Evolutionary conservation across 1,284 basidiomycete species (phyloP), one percentile per base, ranked within the genome.

Genomic region (Xerocomus tenax): DNA sequence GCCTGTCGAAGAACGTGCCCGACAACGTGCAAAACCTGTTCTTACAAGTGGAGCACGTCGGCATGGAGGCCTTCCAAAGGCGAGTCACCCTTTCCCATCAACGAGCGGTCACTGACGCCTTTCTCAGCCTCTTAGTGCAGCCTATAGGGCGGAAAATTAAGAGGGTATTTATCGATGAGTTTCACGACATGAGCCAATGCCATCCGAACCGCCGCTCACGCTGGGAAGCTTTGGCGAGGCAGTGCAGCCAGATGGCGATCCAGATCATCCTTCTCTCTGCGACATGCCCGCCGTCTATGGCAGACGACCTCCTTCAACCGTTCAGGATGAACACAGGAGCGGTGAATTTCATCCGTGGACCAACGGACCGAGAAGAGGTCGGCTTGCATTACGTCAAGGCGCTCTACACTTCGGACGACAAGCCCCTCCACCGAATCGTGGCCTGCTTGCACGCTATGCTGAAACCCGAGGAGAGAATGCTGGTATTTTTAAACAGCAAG

Each of bases 41-140:
- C 0, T 7, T 54, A n/a, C 54, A 56, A 25, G 55, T 56, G 2
- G 54, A 57, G 19, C 45, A 56, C 3, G n/a, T 56, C 0, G 36
- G 47, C 18, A 8, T 8, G 0, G 12, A 13, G 16, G 29, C 13
- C 9, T 42, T 42, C 26, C 25, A 42, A 29, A 28, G 16, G 41
- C n/a, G n/a, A n/a, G n/a, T n/a, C n/a, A n/a, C n/a, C n/a, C n/a
- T n/a, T n/a, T n/a, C n/a, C n/a, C n/a, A n/a, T n/a, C n/a, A n/a
- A n/a, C n/a, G n/a, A n/a, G n/a, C n/a, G n/a, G n/a, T n/a, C n/a
- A n/a, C 21, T 13, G 18, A 13, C 10, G 1, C 2, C 26, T 16
- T n/a, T 5, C 16, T 18, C n/a, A 42, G 41, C 16, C 16, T 29
- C 7, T 12, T 42, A 10, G 4, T 28, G 9, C 5, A 18, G 16